Evolutionary conservation across 148 eudicot species (phyloP), one percentile per base, ranked within the genome.

Genomic region (Oxyria digyna): DNA sequence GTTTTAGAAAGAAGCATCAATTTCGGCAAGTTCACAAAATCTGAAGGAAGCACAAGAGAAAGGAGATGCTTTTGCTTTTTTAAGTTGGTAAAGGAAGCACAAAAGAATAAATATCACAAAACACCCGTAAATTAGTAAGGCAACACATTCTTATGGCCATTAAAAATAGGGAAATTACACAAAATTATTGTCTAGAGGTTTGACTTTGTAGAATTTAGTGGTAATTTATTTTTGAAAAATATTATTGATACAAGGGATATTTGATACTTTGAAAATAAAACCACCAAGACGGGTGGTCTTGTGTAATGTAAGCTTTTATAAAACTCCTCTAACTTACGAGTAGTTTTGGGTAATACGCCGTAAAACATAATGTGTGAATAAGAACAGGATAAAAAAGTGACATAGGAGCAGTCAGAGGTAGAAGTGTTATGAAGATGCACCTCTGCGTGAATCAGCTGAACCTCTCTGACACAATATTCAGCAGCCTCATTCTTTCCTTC

Each of bases 381-480:
- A 38, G 5, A 38, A 38, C 41, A 38, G 41, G 9, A 38, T 45
- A 45, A 20, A 24, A n/a, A 3, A 27, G 18, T 57, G 63, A 57
- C 20, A 59, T 59, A 29, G 20, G 8, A 59, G 64, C 64, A 59
- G 13, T 59, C 37, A 13, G 38, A 3, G 12, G 64, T 59, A 59
- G 38, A 59, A 59, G 64, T 59, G 41, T 4, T 7, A 46, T 17
- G 57, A 4, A 8, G 43, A 54, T 52, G 43, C 82, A 92, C 97
- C 73, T 92, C 97, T 50, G 97, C 97, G 78, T 92, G 94, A 78
- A 92, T 92, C 78, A 87, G 88, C 73, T 92, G 91, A 76, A 92
- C 94, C 78, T 89, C 97, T 80, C 86, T 87, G 45, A 92, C 94
- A 55, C 67, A 83, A 74, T 87, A 92, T 76, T 89, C 89, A 45